These are phyloP conservation scores for Glaciozyma martinii DNA, from an alignment of 768 basidiomycete species.

Conservation along the genomic window DNA sequence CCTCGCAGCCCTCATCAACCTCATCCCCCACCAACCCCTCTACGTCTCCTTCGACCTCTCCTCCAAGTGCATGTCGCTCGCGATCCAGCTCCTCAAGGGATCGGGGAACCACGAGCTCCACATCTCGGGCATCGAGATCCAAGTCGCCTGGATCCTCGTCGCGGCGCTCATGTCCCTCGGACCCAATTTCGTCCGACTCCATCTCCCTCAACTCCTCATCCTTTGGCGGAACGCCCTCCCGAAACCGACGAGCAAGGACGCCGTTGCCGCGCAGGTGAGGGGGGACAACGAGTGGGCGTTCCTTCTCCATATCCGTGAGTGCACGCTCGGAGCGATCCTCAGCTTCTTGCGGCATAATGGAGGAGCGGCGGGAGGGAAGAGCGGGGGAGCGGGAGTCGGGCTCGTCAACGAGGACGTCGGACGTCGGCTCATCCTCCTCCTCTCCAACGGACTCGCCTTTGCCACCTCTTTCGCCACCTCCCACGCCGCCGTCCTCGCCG, in stretches of 20 bases:
- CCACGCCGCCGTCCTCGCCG: constrained; percentile 55
- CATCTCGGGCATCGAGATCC: constrained; percentile 71
- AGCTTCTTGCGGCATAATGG: constrained; percentile 75
- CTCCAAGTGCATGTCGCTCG: constrained; percentile 64
- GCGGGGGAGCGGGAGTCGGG: constrained; percentile 41
- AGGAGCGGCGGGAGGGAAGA: background rate
- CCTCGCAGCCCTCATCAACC: constrained; percentile 72
- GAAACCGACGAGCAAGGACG: constrained; percentile 85
- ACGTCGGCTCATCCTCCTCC: constrained; percentile 71
- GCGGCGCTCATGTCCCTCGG: constrained; percentile 85
- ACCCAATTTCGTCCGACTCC: constrained; percentile 83
- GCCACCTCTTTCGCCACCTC: constrained; percentile 70
- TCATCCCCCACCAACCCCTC: constrained; percentile 75
- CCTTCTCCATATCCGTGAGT: constrained; percentile 79
- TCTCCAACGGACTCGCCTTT: constrained; percentile 84
- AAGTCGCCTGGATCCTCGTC: constrained; percentile 89
- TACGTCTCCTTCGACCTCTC: constrained; percentile 92
- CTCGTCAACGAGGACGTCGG: constrained; percentile 86
- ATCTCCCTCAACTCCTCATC: constrained; percentile 85
- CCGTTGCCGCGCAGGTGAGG: constrained; percentile 51
- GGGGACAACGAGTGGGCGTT: constrained; percentile 78
- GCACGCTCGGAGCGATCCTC: constrained; percentile 76
- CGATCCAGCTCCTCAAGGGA: constrained; percentile 78
- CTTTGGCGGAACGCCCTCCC: constrained; percentile 96
- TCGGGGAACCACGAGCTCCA: constrained; percentile 84